Conservation (phyloP, 2,329 filamentous ascomycete genomes). For the Dactylellina drechsleri region DNA sequence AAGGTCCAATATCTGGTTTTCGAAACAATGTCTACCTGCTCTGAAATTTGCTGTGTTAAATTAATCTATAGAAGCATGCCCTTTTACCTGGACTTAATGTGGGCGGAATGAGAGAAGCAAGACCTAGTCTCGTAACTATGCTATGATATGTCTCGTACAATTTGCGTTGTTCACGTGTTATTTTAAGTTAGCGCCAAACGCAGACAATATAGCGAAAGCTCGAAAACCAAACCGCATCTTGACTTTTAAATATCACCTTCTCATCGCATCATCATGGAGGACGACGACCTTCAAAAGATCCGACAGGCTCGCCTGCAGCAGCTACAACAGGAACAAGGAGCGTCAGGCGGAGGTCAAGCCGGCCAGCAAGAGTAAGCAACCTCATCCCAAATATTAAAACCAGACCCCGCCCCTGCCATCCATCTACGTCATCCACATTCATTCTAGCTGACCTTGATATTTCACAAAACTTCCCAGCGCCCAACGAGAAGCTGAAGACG, state of each 20-base stretch:
- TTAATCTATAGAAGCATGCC: too few species aligned
- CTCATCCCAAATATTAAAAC: constrained; percentile 5
- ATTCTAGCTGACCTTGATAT: too few species aligned
- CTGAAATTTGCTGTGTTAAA: too few species aligned
- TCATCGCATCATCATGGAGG: constrained; percentile 27
- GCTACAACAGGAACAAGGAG: constrained; percentile 78
- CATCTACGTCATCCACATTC: background rate
- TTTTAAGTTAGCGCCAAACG: background rate
- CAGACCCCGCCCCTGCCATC: constrained; percentile 60
- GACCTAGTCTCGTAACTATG: too few species aligned
- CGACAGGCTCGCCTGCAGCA: constrained; percentile 91
- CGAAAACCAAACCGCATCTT: background rate
- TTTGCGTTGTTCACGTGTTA: constrained; percentile 4
- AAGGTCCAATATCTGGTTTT: too few species aligned
- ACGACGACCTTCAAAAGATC: constrained; percentile 70
- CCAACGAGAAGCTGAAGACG: constrained; percentile 66
- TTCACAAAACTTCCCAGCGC: constrained; percentile 60
- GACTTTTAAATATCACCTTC: background rate
- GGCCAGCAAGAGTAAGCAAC: constrained; percentile 68
- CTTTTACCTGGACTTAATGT: too few species aligned
- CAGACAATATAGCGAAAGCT: background rate
- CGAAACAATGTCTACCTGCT: too few species aligned
- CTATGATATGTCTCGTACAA: too few species aligned
- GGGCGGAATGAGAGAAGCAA: too few species aligned
- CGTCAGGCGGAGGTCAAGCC: constrained; percentile 56